phyloP scores from a whole-genome alignment of 805 yeast genomes.

The Metschnikowia similis region DNA sequence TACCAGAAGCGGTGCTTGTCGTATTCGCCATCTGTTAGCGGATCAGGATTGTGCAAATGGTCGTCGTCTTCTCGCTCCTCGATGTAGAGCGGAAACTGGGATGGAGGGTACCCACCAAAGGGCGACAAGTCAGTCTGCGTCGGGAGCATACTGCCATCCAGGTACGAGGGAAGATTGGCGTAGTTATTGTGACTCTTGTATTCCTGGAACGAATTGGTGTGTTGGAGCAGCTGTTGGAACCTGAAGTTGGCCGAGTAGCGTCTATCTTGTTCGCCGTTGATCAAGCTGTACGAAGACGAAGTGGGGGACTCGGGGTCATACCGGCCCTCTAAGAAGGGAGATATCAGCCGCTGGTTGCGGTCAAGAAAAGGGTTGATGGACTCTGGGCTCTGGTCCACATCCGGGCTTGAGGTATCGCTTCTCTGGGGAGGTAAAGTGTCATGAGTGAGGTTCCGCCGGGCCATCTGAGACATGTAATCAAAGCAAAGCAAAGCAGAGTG shows the following conservation, averaged over 20 bases:
- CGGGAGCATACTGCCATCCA: background rate
- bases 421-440: background rate
- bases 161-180: background rate
- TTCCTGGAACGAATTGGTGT: background rate
- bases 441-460: background rate
- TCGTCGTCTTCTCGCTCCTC: conserved; percentile 96
- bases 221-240: background rate
- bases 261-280: background rate
- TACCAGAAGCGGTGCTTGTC: conserved; percentile 63
- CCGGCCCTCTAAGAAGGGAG: background rate
- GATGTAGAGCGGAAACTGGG: conserved; percentile 87
- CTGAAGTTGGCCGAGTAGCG: background rate
- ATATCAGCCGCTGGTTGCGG: background rate
- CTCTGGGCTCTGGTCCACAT: background rate
- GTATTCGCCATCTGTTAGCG: conserved; percentile 81
- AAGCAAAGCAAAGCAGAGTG: background rate
- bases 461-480: background rate
- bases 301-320: background rate
- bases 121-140: conserved; percentile 40
- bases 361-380: background rate
- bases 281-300: background rate
- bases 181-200: background rate
- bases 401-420: background rate
- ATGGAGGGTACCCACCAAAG: conserved; percentile 95
- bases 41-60: conserved; percentile 93